These are phyloP conservation scores for Fusarium beomiforme DNA, from an alignment of 2,329 filamentous ascomycete species.

Conservation along the genomic window DNA sequence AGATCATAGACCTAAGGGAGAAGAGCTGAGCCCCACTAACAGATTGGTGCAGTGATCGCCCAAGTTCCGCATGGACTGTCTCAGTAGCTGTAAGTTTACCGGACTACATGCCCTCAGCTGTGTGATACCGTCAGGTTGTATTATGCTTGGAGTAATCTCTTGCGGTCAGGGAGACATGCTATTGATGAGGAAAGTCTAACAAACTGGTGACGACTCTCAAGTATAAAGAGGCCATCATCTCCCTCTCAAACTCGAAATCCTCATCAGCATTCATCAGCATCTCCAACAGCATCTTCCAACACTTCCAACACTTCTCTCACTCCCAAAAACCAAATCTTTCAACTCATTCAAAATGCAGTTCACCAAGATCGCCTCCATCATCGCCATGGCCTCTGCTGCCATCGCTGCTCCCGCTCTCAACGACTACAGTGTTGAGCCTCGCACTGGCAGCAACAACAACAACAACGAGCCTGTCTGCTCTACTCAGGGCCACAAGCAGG, in stretches of 20 bases:
- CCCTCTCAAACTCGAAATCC: not conserved
- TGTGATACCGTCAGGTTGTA: not conserved
- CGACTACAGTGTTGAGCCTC: constrained; percentile 8
- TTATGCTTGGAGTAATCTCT: not conserved
- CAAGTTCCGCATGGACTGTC: not conserved
- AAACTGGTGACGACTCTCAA: not conserved
- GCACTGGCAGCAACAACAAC: not conserved
- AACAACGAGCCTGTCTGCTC: constrained; percentile 8
- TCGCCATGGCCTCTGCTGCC: constrained; percentile 21
- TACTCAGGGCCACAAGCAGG: constrained; percentile 5
- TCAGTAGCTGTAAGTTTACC: not conserved
- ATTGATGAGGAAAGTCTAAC: not conserved
- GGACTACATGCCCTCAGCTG: not conserved
- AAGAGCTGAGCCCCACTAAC: not conserved
- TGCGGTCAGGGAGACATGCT: not conserved
- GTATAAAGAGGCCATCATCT: constrained; percentile 19
- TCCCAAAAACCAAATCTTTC: not conserved
- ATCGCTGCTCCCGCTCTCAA: constrained; percentile 20
- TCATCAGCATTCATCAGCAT: constrained; percentile 18
- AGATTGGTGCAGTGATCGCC: constrained; percentile 5
- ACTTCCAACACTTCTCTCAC: not conserved
- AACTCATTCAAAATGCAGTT: constrained; percentile 31
- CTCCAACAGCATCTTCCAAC: constrained; percentile 2
- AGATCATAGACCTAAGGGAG: not conserved
- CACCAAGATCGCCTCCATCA: constrained; percentile 16